These are phyloP conservation scores for Bretziella fagacearum DNA, from an alignment of 2,329 filamentous ascomycete species.

Conservation along the genomic window DNA sequence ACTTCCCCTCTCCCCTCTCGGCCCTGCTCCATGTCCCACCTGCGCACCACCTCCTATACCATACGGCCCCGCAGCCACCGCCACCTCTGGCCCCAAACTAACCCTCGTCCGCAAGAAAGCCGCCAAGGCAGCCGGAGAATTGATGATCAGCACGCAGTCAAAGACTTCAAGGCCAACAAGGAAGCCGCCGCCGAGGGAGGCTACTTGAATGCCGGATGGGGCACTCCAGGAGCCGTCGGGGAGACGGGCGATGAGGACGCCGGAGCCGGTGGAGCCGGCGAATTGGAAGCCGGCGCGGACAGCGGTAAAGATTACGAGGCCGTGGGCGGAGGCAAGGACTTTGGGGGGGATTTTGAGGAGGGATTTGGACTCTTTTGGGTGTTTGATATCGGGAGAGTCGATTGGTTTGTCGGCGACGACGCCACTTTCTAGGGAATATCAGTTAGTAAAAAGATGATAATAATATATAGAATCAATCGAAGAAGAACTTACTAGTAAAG, in stretches of 20 bases:
- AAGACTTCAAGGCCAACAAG: slow-evolving; percentile 74
- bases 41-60: slow-evolving; percentile 61
- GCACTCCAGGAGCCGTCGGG: slow-evolving; percentile 58
- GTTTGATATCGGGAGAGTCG: slow-evolving; percentile 19
- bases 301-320: slow-evolving; percentile 56
- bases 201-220: slow-evolving; percentile 66
- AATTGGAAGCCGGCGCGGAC: slow-evolving; percentile 50
- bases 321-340: slow-evolving; percentile 48
- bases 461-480: no score
- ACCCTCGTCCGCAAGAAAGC: slow-evolving; percentile 61
- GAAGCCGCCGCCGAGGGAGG: slow-evolving; percentile 65
- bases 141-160: slow-evolving; percentile 77
- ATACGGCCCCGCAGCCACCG: slow-evolving; percentile 51
- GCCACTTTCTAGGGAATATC: slow-evolving; percentile 19
- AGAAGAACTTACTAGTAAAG: slow-evolving; percentile 69
- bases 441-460: slow-evolving; percentile 1
- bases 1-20: slow-evolving; percentile 1
- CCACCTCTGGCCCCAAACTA: slow-evolving; percentile 63
- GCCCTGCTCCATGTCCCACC: slow-evolving; percentile 23
- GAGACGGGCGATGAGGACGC: slow-evolving; percentile 44
- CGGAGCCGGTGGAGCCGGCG: slow-evolving; percentile 49
- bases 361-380: slow-evolving; percentile 28
- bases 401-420: slow-evolving; percentile 36
- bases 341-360: slow-evolving; percentile 37
- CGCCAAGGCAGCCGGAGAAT: slow-evolving; percentile 55